Conservation (phyloP, 345 rosid genomes). For the Ceriops tagal region DNA sequence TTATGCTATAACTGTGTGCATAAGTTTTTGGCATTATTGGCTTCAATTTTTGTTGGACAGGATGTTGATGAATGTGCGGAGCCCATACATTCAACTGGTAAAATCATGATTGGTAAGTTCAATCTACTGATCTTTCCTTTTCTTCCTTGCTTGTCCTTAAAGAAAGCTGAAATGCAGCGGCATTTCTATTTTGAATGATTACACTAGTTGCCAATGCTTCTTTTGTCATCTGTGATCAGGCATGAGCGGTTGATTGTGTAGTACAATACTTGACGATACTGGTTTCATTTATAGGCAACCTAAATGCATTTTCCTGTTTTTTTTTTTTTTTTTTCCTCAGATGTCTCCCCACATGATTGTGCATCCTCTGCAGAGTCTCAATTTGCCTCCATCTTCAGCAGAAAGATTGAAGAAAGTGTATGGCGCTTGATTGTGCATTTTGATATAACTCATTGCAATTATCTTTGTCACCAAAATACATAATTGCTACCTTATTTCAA, state of each 20-base stretch:
- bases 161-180: background rate
- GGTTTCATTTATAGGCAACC: slow-evolving; percentile 12
- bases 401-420: slow-evolving; percentile 56
- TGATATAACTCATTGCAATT: slow-evolving; percentile 4
- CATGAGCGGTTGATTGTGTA: background rate
- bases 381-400: slow-evolving; percentile 38
- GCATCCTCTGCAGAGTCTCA: slow-evolving; percentile 36
- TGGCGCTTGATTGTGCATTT: slow-evolving; percentile 20
- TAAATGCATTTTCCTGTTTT: slow-evolving; percentile 33
- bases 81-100: slow-evolving; percentile 17
- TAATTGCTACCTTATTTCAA: slow-evolving; percentile 1
- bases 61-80: slow-evolving; percentile 34
- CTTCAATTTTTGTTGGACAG: slow-evolving; percentile 37
- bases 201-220: background rate
- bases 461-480: background rate
- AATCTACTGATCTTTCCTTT: background rate
- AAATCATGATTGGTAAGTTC: slow-evolving; percentile 23
- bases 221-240: background rate
- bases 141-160: background rate
- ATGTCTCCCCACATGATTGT: slow-evolving; percentile 32
- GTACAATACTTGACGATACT: too few species aligned
- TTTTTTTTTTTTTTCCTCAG: slow-evolving; percentile 17
- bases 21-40: slow-evolving; percentile 7
- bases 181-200: background rate
- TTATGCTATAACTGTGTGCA: background rate